Conservation (phyloP, 2,329 filamentous ascomycete genomes). For the Lachnellula arida region DNA sequence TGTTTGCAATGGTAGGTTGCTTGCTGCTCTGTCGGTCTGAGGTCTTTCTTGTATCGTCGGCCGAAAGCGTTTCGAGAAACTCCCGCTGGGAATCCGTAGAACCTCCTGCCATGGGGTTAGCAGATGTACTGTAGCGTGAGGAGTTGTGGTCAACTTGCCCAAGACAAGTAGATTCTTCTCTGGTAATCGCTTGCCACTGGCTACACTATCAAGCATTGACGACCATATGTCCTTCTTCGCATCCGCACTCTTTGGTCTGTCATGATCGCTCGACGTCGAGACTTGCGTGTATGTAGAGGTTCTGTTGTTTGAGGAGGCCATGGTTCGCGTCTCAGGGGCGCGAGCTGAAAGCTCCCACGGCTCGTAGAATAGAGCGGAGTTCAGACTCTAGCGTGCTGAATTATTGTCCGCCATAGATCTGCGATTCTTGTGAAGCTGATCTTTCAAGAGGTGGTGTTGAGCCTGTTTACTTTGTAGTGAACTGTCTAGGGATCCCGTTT, state of each 20-base stretch:
- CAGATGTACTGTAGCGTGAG: slow-evolving; percentile 1
- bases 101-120: slow-evolving; percentile 54
- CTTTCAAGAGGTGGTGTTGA: neutral
- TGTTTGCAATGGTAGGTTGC: slow-evolving; percentile 79
- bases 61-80: slow-evolving; percentile 62
- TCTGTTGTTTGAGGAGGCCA: slow-evolving; percentile 29
- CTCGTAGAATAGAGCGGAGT: no score
- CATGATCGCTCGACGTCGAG: slow-evolving; percentile 48
- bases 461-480: no score
- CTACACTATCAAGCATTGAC: slow-evolving; percentile 84
- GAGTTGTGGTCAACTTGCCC: slow-evolving; percentile 47
- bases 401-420: neutral
- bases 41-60: slow-evolving; percentile 36
- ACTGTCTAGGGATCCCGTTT: no score
- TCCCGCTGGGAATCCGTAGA: slow-evolving; percentile 79
- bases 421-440: neutral
- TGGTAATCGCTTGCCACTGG: slow-evolving; percentile 81
- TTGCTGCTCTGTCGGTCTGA: slow-evolving; percentile 53
- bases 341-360: neutral
- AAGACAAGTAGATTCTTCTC: slow-evolving; percentile 89
- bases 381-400: no score
- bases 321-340: slow-evolving; percentile 21
- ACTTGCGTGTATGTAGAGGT: slow-evolving; percentile 46
- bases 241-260: slow-evolving; percentile 60
- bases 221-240: slow-evolving; percentile 88